A percentile compares a stretch with the other conserved stretches of the same genome.
These are phyloP conservation scores for Syzygium aromaticum DNA, from an alignment of 345 rosid genomes.

Conservation along the genomic window DNA sequence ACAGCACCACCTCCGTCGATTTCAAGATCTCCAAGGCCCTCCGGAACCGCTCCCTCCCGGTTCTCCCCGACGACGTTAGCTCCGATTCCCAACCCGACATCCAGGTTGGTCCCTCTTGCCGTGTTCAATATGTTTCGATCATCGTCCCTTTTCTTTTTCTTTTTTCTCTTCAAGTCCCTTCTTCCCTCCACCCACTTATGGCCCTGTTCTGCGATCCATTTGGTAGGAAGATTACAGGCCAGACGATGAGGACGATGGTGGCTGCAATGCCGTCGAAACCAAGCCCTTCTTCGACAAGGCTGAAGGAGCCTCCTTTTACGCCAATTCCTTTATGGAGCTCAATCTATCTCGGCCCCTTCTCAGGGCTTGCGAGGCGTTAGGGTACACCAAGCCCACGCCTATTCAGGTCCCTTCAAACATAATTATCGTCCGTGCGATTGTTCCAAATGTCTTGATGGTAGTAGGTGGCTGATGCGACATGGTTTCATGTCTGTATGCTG, in stretches of 20 bases:
- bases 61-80: constrained; percentile 7
- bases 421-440: neutral
- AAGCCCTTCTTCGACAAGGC: constrained; percentile 60
- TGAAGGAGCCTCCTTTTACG: constrained; percentile 76
- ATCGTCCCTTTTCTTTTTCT: neutral
- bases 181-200: neutral
- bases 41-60: constrained; percentile 24
- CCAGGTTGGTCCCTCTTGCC: constrained; percentile 25
- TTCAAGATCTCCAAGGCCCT: constrained; percentile 66
- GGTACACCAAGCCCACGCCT: constrained; percentile 86
- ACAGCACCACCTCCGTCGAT: constrained; percentile 86
- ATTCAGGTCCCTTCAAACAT: constrained; percentile 48
- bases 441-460: neutral
- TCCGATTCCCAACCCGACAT: constrained; percentile 51
- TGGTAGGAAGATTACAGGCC: constrained; percentile 58
- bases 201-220: neutral
- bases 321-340: constrained; percentile 81
- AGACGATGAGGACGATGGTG: constrained; percentile 59
- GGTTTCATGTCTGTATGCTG: neutral
- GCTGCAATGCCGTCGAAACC: constrained; percentile 18
- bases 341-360: constrained; percentile 88
- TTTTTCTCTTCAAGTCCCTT: neutral
- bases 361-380: constrained; percentile 86
- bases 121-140: neutral
- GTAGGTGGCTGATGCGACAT: neutral